Evolutionary conservation across 2,329 filamentous ascomycete genomes (phyloP).

Genomic region (Xylariaceae sp.): DNA sequence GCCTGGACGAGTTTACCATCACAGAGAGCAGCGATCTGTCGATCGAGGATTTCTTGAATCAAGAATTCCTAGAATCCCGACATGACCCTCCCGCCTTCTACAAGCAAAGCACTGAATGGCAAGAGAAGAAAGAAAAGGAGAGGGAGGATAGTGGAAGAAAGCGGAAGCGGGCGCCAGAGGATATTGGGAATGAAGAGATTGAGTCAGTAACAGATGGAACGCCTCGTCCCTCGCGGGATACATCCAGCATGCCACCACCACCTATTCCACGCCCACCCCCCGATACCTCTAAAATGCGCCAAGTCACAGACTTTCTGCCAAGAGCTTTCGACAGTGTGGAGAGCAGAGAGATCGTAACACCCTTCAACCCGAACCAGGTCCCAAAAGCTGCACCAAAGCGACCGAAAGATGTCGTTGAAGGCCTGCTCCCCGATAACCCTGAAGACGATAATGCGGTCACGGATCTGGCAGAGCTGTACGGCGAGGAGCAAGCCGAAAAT

Average conservation of each 20-base stretch:
- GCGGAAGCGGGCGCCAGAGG: conserved; percentile 36
- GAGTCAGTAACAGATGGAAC: conserved; percentile 7
- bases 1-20: conserved; percentile 84
- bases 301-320: conserved; percentile 26
- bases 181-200: conserved; percentile 30
- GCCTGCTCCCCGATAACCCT: conserved; percentile 25
- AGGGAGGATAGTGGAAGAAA: conserved; percentile 26
- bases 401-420: conserved; percentile 22
- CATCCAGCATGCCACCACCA: conserved; percentile 26
- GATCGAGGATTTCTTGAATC: conserved; percentile 76
- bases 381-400: conserved; percentile 20
- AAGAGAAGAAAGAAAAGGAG: conserved; percentile 48
- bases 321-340: conserved; percentile 23
- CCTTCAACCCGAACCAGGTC: conserved; percentile 25
- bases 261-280: conserved; percentile 26
- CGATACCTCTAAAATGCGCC: conserved; percentile 23
- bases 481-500: conserved; percentile 25
- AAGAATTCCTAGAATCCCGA: conserved; percentile 64
- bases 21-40: conserved; percentile 82
- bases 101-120: conserved; percentile 57
- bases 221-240: conserved; percentile 16
- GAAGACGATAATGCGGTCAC: conserved; percentile 39
- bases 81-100: conserved; percentile 84
- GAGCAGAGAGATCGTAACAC: conserved; percentile 21
- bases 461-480: conserved; percentile 32